phyloP scores from a whole-genome alignment of 768 basidiomycete genomes.

The Auricularia heimuer region DNA sequence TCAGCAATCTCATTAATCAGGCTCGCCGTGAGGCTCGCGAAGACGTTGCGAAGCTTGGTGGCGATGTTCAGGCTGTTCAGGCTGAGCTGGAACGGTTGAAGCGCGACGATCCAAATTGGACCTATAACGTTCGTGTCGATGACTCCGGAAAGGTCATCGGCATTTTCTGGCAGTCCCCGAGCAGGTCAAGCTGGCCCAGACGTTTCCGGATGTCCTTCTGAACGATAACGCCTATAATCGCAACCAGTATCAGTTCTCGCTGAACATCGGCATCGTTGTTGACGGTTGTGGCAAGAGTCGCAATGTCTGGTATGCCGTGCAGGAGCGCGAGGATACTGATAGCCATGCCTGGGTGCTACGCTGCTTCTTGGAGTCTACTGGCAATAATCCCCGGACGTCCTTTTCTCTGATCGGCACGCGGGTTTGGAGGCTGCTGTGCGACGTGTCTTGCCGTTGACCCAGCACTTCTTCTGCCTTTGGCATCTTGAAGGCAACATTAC shows the following conservation, averaged over 20 bases:
- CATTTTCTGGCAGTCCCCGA: not conserved
- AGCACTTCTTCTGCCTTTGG: too few species aligned
- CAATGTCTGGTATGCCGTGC: conserved; percentile 18
- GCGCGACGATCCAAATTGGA: not conserved
- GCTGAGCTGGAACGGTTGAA: not conserved
- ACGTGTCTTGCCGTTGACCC: too few species aligned
- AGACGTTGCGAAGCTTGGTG: conserved; percentile 2
- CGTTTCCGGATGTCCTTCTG: not conserved
- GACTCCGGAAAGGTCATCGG: conserved; percentile 10
- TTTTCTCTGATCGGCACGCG: conserved; percentile 13
- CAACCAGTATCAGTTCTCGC: conserved; percentile 4
- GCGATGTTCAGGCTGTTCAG: conserved; percentile 1
- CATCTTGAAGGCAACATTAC: too few species aligned
- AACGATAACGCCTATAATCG: conserved; percentile 4
- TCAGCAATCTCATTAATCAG: conserved; percentile 2
- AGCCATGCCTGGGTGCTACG: conserved; percentile 18
- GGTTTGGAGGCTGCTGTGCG: too few species aligned
- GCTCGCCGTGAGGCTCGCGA: not conserved
- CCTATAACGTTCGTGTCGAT: conserved; percentile 12
- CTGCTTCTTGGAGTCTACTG: conserved; percentile 14
- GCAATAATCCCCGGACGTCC: conserved; percentile 13
- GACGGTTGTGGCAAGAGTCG: not conserved
- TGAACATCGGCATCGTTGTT: conserved; percentile 2
- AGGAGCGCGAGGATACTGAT: conserved; percentile 16
- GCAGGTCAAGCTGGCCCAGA: not conserved